These are phyloP conservation scores for Amanita muscaria DNA, from an alignment of 768 basidiomycete genomes.

Conservation along the genomic window DNA sequence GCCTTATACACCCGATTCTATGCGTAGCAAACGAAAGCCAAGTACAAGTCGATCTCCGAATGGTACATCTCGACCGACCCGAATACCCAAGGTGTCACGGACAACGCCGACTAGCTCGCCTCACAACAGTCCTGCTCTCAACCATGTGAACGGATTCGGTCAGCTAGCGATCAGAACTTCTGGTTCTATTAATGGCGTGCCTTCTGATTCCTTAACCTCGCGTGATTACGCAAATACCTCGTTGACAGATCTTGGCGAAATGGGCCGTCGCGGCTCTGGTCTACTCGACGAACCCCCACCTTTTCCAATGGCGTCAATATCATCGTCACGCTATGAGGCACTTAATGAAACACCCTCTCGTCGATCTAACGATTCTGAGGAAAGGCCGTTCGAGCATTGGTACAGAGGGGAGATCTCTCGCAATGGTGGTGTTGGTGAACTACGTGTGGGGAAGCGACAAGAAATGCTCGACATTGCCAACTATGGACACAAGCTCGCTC, in stretches of 20 bases:
- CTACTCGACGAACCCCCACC: slow-evolving; percentile 61
- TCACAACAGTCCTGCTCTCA: slow-evolving; percentile 18
- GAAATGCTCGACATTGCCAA: slow-evolving; percentile 88
- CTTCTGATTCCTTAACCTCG: slow-evolving; percentile 12
- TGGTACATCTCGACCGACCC: slow-evolving; percentile 34
- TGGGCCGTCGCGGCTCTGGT: slow-evolving; percentile 26
- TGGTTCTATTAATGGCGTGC: slow-evolving; percentile 15
- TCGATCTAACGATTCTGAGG: slow-evolving; percentile 66
- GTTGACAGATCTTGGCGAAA: slow-evolving; percentile 16
- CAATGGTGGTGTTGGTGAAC: slow-evolving; percentile 84
- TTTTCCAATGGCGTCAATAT: slow-evolving; percentile 38
- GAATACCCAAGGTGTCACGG: slow-evolving; percentile 38
- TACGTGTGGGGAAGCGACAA: slow-evolving; percentile 61
- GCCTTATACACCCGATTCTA: slow-evolving; percentile 38
- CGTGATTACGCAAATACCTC: slow-evolving; percentile 15
- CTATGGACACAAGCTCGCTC: slow-evolving; percentile 56
- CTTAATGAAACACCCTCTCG: slow-evolving; percentile 37
- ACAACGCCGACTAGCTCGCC: slow-evolving; percentile 19
- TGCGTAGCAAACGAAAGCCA: slow-evolving; percentile 23
- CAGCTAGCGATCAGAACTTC: slow-evolving; percentile 11
- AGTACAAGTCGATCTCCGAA: slow-evolving; percentile 18
- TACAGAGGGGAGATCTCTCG: slow-evolving; percentile 81
- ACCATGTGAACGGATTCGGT: slow-evolving; percentile 3
- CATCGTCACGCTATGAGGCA: slow-evolving; percentile 26
- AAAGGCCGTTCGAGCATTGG: slow-evolving; percentile 83